phyloP scores from a whole-genome alignment of 129 eudicot genomes.

The Lactuca saligna region DNA sequence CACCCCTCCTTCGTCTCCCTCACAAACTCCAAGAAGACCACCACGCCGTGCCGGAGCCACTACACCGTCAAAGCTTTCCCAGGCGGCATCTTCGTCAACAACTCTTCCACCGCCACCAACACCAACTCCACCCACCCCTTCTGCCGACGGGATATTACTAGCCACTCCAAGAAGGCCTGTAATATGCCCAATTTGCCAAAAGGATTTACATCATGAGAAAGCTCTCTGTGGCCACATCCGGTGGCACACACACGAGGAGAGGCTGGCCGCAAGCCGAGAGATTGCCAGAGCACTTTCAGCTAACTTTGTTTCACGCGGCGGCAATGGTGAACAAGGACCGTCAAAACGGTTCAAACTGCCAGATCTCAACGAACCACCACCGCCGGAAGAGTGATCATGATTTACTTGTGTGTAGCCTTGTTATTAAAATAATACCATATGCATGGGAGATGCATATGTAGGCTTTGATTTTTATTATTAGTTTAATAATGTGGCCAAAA shows the following conservation, averaged over 20 bases:
- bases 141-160: neutral
- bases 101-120: neutral
- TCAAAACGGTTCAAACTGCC: neutral
- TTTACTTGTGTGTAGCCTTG: neutral
- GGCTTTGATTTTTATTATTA: too few relatives aligned
- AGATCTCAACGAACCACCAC: constrained; percentile 8
- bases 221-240: constrained; percentile 18
- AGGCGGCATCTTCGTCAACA: neutral
- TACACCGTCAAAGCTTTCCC: neutral
- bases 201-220: constrained; percentile 7
- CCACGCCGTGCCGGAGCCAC: neutral
- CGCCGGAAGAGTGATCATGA: neutral
- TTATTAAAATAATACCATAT: too few relatives aligned
- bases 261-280: neutral
- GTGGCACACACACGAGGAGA: neutral
- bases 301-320: neutral
- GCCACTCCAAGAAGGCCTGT: neutral
- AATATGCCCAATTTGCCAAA: constrained; percentile 12
- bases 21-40: neutral
- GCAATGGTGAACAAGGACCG: neutral
- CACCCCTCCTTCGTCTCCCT: neutral
- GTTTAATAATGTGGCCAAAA: neutral
- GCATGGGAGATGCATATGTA: neutral
- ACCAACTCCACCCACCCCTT: neutral
- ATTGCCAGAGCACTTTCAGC: neutral